Conservation (phyloP, 441 rosid species). For the Macaranga tanarius region DNA sequence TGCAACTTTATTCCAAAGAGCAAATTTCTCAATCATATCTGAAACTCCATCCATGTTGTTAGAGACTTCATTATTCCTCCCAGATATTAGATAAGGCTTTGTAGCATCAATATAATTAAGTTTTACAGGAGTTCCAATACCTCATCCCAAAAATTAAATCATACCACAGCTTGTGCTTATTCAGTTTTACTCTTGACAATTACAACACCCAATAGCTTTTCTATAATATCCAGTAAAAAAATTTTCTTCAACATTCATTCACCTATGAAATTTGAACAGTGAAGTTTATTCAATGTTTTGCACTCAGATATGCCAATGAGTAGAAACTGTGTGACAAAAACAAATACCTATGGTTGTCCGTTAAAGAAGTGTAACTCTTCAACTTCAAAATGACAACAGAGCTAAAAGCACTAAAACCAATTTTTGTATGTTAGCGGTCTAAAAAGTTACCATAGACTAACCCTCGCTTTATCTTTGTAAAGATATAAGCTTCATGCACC, state of each 20-base stretch:
- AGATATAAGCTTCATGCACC: too few relatives aligned
- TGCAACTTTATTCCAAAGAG: neutral
- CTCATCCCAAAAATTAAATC: neutral
- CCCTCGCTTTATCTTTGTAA: too few relatives aligned
- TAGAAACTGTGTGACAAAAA: neutral
- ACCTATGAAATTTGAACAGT: neutral
- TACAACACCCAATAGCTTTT: neutral
- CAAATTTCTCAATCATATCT: neutral
- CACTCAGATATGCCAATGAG: neutral
- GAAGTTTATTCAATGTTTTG: neutral
- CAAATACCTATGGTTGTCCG: neutral
- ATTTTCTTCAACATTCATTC: neutral
- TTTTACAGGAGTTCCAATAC: neutral
- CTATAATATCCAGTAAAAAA: neutral
- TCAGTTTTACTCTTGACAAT: neutral
- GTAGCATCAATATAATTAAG: neutral
- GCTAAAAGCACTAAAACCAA: neutral
- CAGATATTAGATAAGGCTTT: neutral
- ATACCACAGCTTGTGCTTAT: neutral
- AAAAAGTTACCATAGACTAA: too few relatives aligned
- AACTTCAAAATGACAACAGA: slow-evolving; percentile 7
- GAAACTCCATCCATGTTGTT: neutral
- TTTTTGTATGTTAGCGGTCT: too few relatives aligned
- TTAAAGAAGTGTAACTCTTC: neutral
- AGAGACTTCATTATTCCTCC: neutral